A percentile compares a stretch with the other conserved stretches of the same genome.
These are phyloP conservation scores for Aegilops umbellulata DNA, from an alignment of 176 grass and related monocot species.

Conservation along the genomic window DNA sequence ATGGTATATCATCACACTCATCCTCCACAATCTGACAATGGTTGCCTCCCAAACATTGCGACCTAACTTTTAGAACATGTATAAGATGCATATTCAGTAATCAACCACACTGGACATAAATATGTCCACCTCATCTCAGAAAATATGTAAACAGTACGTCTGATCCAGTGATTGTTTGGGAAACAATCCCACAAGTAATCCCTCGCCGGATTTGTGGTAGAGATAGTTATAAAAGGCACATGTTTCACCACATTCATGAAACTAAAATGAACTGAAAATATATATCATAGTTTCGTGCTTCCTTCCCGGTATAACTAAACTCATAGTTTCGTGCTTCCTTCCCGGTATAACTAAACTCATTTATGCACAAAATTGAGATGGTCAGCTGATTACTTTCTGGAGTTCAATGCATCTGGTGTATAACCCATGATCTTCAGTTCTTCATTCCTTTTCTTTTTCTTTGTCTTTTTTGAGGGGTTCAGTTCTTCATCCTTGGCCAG, in stretches of 20 bases:
- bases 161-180: neutral
- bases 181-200: neutral
- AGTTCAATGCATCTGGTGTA: neutral
- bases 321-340: neutral
- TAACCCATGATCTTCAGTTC: neutral
- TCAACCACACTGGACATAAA: neutral
- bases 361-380: neutral
- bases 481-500: constrained; percentile 7
- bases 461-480: neutral
- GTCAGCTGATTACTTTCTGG: constrained; percentile 8
- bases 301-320: neutral
- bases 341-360: neutral
- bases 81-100: neutral
- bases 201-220: neutral
- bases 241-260: neutral
- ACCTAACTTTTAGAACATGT: neutral
- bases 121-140: neutral
- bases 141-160: neutral
- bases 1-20: too few relatives aligned
- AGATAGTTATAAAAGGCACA: neutral
- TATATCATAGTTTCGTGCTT: neutral
- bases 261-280: neutral
- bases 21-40: too few relatives aligned
- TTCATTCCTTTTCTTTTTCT: neutral
- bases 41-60: too few relatives aligned